Evolutionary conservation across 257 asterid species (phyloP).

Genomic region (Ajuga chamaepitys): DNA sequence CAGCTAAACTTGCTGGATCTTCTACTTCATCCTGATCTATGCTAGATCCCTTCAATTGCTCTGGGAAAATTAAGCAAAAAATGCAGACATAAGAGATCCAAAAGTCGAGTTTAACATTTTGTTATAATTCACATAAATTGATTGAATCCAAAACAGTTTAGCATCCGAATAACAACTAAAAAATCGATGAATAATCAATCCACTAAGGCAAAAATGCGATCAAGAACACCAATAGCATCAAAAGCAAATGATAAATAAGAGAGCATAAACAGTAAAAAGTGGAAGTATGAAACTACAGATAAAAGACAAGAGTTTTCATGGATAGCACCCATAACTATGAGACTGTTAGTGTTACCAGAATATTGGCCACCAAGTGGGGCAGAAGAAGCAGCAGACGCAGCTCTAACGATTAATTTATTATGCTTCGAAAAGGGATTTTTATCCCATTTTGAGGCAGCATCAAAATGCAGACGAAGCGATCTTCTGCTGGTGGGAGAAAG

Average conservation of each 20-base stretch:
- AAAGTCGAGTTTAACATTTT: background rate
- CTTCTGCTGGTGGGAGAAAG: conserved; percentile 5
- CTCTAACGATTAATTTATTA: conserved; percentile 19
- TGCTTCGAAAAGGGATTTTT: background rate
- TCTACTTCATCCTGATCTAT: conserved; percentile 67
- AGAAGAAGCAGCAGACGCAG: conserved; percentile 45
- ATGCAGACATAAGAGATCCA: background rate
- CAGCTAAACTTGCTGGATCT: conserved; percentile 65
- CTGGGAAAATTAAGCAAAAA: conserved; percentile 28
- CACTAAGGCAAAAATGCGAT: background rate
- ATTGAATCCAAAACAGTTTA: background rate
- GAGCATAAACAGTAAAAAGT: background rate
- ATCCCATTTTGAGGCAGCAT: conserved; percentile 2
- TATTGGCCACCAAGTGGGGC: conserved; percentile 40
- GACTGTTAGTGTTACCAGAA: too few relatives aligned
- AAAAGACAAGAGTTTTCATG: background rate
- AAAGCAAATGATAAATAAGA: background rate
- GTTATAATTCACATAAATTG: background rate
- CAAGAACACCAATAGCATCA: background rate
- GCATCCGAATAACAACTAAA: background rate
- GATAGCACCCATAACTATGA: too few relatives aligned
- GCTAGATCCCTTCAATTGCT: conserved; percentile 42
- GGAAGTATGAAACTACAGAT: background rate
- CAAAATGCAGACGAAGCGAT: background rate
- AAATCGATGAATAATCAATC: background rate